phyloP scores from a whole-genome alignment of 768 basidiomycete species.

The Cystobasidium tubakii region DNA sequence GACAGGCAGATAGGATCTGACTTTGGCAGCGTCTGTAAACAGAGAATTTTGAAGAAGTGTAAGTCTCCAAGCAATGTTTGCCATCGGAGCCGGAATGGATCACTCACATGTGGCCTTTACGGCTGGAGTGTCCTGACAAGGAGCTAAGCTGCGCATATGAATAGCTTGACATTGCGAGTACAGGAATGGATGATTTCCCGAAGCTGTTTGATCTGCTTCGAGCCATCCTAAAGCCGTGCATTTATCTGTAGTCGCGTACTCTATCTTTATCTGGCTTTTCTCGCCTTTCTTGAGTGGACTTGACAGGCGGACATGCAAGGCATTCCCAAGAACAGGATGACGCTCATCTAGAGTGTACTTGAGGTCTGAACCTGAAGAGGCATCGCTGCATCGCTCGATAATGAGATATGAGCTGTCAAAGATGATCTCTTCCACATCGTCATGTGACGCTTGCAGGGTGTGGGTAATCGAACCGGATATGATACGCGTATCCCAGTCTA shows the following conservation, averaged over 20 bases:
- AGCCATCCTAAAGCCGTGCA: constrained; percentile 84
- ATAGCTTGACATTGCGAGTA: constrained; percentile 90
- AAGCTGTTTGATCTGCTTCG: constrained; percentile 59
- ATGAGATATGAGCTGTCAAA: constrained; percentile 71
- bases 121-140: constrained; percentile 69
- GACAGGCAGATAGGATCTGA: constrained; percentile 72
- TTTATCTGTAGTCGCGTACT: constrained; percentile 66
- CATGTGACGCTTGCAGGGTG: constrained; percentile 57
- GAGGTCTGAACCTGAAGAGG: constrained; percentile 49
- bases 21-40: constrained; percentile 59
- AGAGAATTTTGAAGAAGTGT: not conserved
- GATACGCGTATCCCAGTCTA: constrained; percentile 64
- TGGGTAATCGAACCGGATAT: constrained; percentile 66
- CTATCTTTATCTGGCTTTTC: constrained; percentile 54
- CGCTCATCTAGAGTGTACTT: constrained; percentile 59
- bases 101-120: constrained; percentile 70
- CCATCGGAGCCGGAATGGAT: not conserved
- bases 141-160: constrained; percentile 70
- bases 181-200: constrained; percentile 29
- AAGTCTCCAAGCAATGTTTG: not conserved
- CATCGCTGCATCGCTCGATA: constrained; percentile 49
- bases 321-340: constrained; percentile 70
- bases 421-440: constrained; percentile 55
- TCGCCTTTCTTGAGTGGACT: constrained; percentile 52
- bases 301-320: constrained; percentile 61